Evolutionary conservation across 225 moss, liverwort and hornwort species (phyloP).

Genomic region (Ulota crispa): DNA sequence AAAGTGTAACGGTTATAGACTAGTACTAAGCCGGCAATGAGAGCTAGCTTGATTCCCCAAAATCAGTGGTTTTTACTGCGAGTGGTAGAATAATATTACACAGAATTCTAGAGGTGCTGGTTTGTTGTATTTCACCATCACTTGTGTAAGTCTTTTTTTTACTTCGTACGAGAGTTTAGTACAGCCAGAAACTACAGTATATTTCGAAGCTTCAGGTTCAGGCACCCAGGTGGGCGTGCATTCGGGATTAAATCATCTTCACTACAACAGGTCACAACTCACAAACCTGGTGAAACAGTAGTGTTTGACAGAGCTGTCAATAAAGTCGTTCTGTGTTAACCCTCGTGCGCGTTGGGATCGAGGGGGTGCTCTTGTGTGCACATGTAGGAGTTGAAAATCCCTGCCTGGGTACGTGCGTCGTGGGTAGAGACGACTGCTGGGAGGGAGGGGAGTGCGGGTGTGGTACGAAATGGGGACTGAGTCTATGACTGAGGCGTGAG

Average conservation of each 20-base stretch:
- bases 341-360: no score
- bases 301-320: neutral
- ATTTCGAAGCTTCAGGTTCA: neutral
- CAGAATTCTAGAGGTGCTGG: neutral
- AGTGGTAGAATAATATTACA: neutral
- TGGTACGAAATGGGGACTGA: neutral
- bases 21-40: neutral
- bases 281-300: neutral
- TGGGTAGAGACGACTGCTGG: neutral
- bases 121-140: neutral
- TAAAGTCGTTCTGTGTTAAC: neutral
- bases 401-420: constrained; percentile 7
- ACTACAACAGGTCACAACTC: no score
- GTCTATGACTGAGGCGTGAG: constrained; percentile 2
- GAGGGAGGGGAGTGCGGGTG: no score
- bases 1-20: constrained; percentile 15
- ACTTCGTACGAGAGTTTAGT: neutral
- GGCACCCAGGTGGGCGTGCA: neutral
- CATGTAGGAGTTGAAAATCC: constrained; percentile 18
- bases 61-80: neutral
- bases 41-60: neutral
- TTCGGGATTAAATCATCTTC: neutral
- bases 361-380: constrained; percentile 3
- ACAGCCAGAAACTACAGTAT: neutral
- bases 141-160: neutral